Evolutionary conservation across 2,329 filamentous ascomycete species (phyloP), one percentile per base, ranked within the genome.

Genomic region (Dactylellina sp.): DNA sequence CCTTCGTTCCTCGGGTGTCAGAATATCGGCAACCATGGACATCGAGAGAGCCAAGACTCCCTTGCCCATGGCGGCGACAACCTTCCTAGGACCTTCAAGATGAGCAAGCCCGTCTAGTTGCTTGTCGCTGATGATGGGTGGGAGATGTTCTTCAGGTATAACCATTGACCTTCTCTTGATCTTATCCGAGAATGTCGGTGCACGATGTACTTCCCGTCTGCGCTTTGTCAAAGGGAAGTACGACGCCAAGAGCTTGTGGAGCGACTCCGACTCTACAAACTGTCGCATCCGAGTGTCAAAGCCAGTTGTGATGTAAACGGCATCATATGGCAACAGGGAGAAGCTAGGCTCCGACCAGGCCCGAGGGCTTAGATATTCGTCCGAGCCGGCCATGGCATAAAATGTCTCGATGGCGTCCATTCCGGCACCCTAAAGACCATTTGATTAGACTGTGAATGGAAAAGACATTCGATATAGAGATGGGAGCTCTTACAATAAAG

Each of bases 281-380:
- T 77, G 76, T 32, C 75, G 75, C 39, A 78, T 76, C 35, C 70
- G 55, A 25, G 77, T 76, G 35, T 78, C 75, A 50, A 77, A 76
- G 7, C 75, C 76, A 16, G 76, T 76, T 7, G 76, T 75, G 6
- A 76, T 42, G 37, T 74, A 65, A 39, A 76, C 62, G 25, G 70
- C 65, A 52, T 77, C 77, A 42, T 78, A 78, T 44, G 65, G 53
- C 20, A 74, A 66, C 16, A 78, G 46, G 44, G 75, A 66, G 28
- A 78, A 77, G 25, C 53, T 61, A 12, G 72, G 62, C 20, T 70
- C 61, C 20, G 64, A 70, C 75, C 75, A 76, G 39, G 74, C 25
- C 16, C 75, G 56, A 40, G 76, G 76, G 20, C 53, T 76, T 12
- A 76, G 46, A 44, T 74, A 77, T 59, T 76, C 76, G 14, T 65